Evolutionary conservation across 23 red algal species (phyloP).

Genomic region (Gracilariopsis chorda): DNA sequence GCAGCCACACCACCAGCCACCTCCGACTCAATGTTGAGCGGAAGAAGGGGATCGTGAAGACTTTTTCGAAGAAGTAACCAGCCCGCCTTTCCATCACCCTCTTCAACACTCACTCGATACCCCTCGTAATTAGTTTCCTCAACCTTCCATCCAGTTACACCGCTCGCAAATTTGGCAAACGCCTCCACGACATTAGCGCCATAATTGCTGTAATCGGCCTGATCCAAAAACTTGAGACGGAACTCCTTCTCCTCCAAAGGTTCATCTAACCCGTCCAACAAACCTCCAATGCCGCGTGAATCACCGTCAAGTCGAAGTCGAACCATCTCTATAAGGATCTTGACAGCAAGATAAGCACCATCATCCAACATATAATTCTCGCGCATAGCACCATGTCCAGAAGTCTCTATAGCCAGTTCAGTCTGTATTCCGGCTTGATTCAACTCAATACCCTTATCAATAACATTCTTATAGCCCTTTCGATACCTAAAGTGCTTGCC

Average conservation of each 20-base stretch:
- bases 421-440: constrained; percentile 58
- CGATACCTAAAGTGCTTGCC: constrained; percentile 86
- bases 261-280: constrained; percentile 70
- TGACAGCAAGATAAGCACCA: constrained; percentile 93
- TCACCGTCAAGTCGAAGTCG: constrained; percentile 58
- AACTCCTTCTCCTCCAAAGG: constrained; percentile 80
- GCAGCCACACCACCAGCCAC: constrained; percentile 37
- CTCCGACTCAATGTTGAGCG: constrained; percentile 88
- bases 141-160: constrained; percentile 50
- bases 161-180: constrained; percentile 53
- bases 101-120: constrained; percentile 76
- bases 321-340: constrained; percentile 90
- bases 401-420: constrained; percentile 86
- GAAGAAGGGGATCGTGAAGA: constrained; percentile 89
- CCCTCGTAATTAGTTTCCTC: constrained; percentile 88
- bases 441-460: constrained; percentile 88
- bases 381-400: constrained; percentile 90
- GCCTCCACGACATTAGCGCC: constrained; percentile 64
- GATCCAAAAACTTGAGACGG: constrained; percentile 63
- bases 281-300: constrained; percentile 42
- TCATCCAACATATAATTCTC: constrained; percentile 98
- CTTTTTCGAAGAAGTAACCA: constrained; percentile 85
- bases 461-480: constrained; percentile 97
- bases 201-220: constrained; percentile 25
- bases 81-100: constrained; percentile 72